phyloP scores from a whole-genome alignment of 768 basidiomycete genomes.

The Boletus sensibilis region DNA sequence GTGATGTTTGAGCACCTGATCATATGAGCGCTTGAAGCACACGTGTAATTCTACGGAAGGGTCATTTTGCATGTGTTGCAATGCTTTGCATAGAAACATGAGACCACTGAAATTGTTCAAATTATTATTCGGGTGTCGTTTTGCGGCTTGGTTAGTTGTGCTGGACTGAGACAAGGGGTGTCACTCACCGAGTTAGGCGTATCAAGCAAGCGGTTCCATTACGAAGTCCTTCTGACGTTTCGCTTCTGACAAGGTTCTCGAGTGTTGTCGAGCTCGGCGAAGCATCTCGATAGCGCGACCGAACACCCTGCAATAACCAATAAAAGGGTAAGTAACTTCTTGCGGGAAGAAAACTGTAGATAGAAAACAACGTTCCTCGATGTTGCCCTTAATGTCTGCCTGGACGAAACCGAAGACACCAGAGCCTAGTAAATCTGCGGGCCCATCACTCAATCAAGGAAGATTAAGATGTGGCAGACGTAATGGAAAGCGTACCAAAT shows the following conservation, averaged over 20 bases:
- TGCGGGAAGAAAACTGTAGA: slow-evolving; percentile 11
- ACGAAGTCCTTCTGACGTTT: slow-evolving; percentile 41
- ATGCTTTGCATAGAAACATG: slow-evolving; percentile 63
- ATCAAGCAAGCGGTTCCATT: slow-evolving; percentile 62
- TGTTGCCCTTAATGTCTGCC: slow-evolving; percentile 65
- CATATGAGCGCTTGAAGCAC: slow-evolving; percentile 73
- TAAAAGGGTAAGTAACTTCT: slow-evolving; percentile 13
- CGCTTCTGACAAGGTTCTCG: slow-evolving; percentile 57
- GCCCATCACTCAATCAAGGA: slow-evolving; percentile 12
- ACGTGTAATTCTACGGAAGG: slow-evolving; percentile 51
- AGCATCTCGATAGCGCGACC: slow-evolving; percentile 47
- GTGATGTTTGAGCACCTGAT: slow-evolving; percentile 63
- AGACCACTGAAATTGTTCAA: slow-evolving; percentile 50
- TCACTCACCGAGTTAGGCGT: slow-evolving; percentile 58
- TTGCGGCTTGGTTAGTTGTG: slow-evolving; percentile 2
- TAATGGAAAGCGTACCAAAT: slow-evolving; percentile 53
- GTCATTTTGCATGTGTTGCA: slow-evolving; percentile 64
- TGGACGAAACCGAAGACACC: slow-evolving; percentile 75
- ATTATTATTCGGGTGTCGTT: slow-evolving; percentile 5
- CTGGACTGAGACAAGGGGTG: slow-evolving; percentile 19
- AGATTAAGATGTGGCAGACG: slow-evolving; percentile 12
- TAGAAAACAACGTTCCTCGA: slow-evolving; percentile 45
- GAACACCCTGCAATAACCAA: slow-evolving; percentile 55
- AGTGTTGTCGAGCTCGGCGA: slow-evolving; percentile 50
- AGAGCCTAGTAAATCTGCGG: slow-evolving; percentile 62